Conservation (phyloP, 1,284 basidiomycete species). For the Cutaneotrichosporon mucoides region DNA sequence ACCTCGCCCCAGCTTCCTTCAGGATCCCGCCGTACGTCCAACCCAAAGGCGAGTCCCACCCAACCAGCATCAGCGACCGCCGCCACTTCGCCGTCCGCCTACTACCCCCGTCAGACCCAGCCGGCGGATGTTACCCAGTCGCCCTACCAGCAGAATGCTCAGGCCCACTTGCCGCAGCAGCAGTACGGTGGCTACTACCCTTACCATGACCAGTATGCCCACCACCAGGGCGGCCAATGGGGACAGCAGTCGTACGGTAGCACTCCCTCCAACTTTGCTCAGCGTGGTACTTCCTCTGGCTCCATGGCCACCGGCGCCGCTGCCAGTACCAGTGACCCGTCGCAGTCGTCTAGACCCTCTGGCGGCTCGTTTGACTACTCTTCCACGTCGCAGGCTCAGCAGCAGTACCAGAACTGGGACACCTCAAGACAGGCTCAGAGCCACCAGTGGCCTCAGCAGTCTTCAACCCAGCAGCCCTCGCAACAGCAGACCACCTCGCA, state of each 20-base stretch:
- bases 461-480: constrained; percentile 3
- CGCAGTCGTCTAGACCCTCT: constrained; percentile 1
- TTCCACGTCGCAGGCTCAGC: constrained; percentile 4
- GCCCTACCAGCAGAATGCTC: constrained; percentile 18
- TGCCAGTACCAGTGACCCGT: constrained; percentile 3
- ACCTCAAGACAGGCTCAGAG: constrained; percentile 14
- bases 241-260: constrained; percentile 12
- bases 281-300: constrained; percentile 13
- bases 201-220: constrained; percentile 12
- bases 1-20: constrained; percentile 26
- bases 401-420: constrained; percentile 18
- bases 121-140: constrained; percentile 13
- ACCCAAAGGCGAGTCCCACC: constrained; percentile 24
- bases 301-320: constrained; percentile 10
- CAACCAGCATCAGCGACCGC: constrained; percentile 17
- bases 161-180: constrained; percentile 9
- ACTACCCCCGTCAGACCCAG: constrained; percentile 21
- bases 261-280: constrained; percentile 5
- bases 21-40: constrained; percentile 29
- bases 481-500: constrained; percentile 9
- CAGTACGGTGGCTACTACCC: constrained; percentile 21
- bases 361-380: constrained; percentile 14
- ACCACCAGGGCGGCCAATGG: constrained; percentile 17
- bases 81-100: constrained; percentile 31
- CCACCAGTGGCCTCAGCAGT: constrained; percentile 12